Evolutionary conservation across 768 basidiomycete species (phyloP).

Genomic region (Albatrellus ellisii): DNA sequence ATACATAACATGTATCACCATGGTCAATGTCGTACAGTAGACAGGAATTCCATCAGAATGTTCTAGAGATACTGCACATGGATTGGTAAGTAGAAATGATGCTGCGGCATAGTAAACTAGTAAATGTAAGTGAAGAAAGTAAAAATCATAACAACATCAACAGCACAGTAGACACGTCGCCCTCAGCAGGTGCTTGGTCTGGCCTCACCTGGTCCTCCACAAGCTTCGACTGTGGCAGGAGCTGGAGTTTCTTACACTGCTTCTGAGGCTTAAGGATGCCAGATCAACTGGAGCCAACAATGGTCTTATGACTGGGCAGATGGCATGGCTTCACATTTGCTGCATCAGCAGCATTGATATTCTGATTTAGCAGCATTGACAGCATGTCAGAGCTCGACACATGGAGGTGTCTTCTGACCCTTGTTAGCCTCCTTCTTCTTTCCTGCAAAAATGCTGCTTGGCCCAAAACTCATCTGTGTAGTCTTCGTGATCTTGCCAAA

Average conservation of each 20-base stretch:
- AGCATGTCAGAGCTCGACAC: constrained; percentile 80
- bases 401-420: constrained; percentile 46
- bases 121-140: too few relatives aligned
- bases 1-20: too few relatives aligned
- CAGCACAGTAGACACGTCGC: too few relatives aligned
- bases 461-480: constrained; percentile 65
- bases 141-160: too few relatives aligned
- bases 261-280: constrained; percentile 32
- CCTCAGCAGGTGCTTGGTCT: too few relatives aligned
- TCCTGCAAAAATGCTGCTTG: constrained; percentile 69
- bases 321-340: constrained; percentile 41
- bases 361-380: constrained; percentile 60
- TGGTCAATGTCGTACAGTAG: too few relatives aligned
- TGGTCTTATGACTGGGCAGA: constrained; percentile 35
- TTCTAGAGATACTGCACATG: too few relatives aligned
- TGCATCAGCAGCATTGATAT: constrained; percentile 41
- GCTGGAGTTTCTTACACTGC: constrained; percentile 58
- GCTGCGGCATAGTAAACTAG: too few relatives aligned
- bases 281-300: constrained; percentile 33
- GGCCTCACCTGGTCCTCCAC: constrained; percentile 27
- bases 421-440: constrained; percentile 49
- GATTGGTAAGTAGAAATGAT: too few relatives aligned
- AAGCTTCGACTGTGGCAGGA: constrained; percentile 66
- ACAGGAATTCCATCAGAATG: too few relatives aligned
- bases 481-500: constrained; percentile 77